Evolutionary conservation across 352 stramenopile species (phyloP).

Genomic region (Blastocystis sp.): DNA sequence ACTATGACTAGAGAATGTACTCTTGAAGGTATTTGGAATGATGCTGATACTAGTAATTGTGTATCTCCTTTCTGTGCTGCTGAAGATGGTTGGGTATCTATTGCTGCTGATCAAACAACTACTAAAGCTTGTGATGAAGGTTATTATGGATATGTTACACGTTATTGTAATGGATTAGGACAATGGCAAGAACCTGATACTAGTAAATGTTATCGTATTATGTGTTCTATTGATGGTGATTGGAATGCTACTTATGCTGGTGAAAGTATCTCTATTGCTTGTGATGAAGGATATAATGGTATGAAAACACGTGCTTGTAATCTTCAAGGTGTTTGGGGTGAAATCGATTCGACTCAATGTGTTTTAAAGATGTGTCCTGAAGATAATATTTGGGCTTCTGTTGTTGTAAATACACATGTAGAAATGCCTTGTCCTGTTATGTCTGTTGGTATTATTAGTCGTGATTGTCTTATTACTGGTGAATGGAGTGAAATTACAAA

Average conservation of each 20-base stretch:
- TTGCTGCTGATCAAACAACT: neutral
- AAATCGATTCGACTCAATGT: no score
- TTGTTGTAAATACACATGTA: slow-evolving; percentile 1
- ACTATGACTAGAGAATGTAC: slow-evolving; percentile 3
- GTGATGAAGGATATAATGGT: slow-evolving; percentile 2
- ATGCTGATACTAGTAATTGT: slow-evolving; percentile 9
- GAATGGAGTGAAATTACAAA: slow-evolving; percentile 1
- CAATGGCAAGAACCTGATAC: neutral
- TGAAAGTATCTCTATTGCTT: neutral
- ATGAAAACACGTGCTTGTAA: slow-evolving; percentile 4
- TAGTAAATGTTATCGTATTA: neutral
- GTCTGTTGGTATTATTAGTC: neutral
- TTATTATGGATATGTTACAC: slow-evolving; percentile 10
- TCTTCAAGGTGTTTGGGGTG: slow-evolving; percentile 5
- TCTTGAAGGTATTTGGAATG: slow-evolving; percentile 11
- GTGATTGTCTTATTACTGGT: neutral
- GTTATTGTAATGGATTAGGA: neutral
- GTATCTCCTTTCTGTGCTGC: neutral
- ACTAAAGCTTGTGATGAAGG: neutral
- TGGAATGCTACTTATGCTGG: slow-evolving; percentile 5
- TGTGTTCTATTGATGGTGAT: slow-evolving; percentile 11
- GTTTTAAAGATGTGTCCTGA: slow-evolving; percentile 23
- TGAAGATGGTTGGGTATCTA: neutral
- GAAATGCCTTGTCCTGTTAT: slow-evolving; percentile 4
- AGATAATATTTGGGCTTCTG: slow-evolving; percentile 13